Evolutionary conservation across 2,329 filamentous ascomycete species (phyloP), one percentile per base, ranked within the genome.

Genomic region (Verticillium nubilum): DNA sequence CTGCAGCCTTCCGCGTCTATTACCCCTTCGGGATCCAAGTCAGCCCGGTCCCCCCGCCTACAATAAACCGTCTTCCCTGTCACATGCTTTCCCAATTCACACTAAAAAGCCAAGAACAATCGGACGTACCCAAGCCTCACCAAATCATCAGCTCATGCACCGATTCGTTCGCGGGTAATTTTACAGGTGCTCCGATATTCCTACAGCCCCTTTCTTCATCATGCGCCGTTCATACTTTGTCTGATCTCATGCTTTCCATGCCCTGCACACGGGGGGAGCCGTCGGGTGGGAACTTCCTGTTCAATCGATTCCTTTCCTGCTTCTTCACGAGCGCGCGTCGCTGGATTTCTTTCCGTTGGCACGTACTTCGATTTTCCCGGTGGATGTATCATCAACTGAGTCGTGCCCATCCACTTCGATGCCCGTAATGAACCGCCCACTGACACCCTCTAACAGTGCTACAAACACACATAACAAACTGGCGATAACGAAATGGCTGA

Each of bases 401-500:
- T 50, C 42, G n/a, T 50, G n/a, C 5, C 19, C 33, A n/a, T 56
- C 80, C 57, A 92, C 88, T 67, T 92, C 86, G 17, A 97, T 86
- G 0, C 93, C 94, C 10, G 86, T 80, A 56, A 96, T 90, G 64
- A 97, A 91, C 54, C 90, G 74, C 68, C 91, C 90, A 69, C 92
- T 97, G 3, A 96, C 84, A 17, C 89, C 87, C 76, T 99, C 95
- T 53, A 99, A 76, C 15, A 84, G 86, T 0, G 92, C 91, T 52
- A 99, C 92, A 76, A 99, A 99, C 9, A 96, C 87, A 66, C 92
- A 95, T 52, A 98, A 71, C 66, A 91, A 73, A 73, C 92, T 97
- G 19, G 92, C 94, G 76, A 99, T 98, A 62, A 87, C 86, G 74
- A 98, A 99, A 72, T 98, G 93, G 69, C 86, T 96, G 65, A 99